Base-by-base conservation (phyloP, 768 basidiomycete species). In the Leccinum imitatum region DNA sequence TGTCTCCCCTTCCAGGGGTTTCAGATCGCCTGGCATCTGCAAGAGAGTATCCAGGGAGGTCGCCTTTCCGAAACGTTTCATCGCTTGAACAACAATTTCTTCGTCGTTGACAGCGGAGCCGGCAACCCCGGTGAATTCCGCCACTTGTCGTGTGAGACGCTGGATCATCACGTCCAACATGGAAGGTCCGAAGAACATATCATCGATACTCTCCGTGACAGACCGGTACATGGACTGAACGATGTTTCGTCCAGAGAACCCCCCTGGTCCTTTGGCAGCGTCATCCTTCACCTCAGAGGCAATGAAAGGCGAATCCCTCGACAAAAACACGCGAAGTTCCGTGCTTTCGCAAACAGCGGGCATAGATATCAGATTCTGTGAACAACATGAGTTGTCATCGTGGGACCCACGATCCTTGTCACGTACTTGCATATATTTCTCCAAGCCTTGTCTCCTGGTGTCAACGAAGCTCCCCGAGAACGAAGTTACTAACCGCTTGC, bases 151-250 rank as follows among this genome's bases (percentile, higher is more conserved):
- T 1, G 90, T 93, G 17, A 98, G 84, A 3, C 94, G 86, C 66
- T 93, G 89, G 47, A 96, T 92, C 82, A 96, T 91, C 50, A 95
- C 89, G 70, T 98, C 95, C 48, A 98, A 76, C 93, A 97, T 95
- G 1, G 93, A 95, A 3, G 91, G 95, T 3, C 93, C 95, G 64
- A 96, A 93, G 75, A 96, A 89, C 84, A 97, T 93, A 73, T 98
- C 97, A 72, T 99, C 97, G 67, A 98, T 88, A 71, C 94, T 95
- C 63, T 93, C 91, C 6, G 96, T 85, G 50, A 99, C 91, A 25
- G 93, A 92, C 31, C 89, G 87, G 71, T 96, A 98, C 59, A 99
- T 83, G 23, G 87, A 89, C 57, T 88, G 87, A 56, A 98, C 91
- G 39, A 97, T 80, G 58, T 86, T 87, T 14, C 85, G 85, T 7